Conservation (phyloP, 2,329 filamentous ascomycete species). For the Parafenestella ontariensis region DNA sequence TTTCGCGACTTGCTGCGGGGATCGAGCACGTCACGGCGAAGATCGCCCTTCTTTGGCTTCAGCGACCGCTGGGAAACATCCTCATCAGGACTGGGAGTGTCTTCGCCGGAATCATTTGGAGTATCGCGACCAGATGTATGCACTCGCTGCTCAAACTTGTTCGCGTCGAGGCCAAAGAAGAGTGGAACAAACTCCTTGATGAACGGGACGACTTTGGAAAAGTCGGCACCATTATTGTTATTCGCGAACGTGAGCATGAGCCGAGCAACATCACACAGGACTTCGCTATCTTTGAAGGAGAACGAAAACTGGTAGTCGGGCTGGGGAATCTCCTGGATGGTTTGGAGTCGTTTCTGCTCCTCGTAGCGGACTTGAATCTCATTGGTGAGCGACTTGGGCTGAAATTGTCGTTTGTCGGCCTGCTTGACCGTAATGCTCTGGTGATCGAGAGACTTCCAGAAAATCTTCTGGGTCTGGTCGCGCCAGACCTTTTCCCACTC, state of each 20-base stretch:
- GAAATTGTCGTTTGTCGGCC: constrained; percentile 88
- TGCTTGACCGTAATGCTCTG: constrained; percentile 91
- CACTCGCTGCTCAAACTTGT: constrained; percentile 73
- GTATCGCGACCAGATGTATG: constrained; percentile 48
- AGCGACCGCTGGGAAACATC: constrained; percentile 70
- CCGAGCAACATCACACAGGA: constrained; percentile 60
- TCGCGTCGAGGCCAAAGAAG: constrained; percentile 58
- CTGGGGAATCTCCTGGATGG: constrained; percentile 64
- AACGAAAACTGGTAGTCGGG: constrained; percentile 78
- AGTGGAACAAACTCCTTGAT: constrained; percentile 58
- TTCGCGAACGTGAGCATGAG: constrained; percentile 56
- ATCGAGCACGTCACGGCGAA: constrained; percentile 87
- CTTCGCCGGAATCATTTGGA: constrained; percentile 61
- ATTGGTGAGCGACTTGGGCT: constrained; percentile 86
- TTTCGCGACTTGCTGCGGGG: constrained; percentile 73
- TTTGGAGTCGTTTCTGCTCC: constrained; percentile 79
- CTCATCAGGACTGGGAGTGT: constrained; percentile 71
- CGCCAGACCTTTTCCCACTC: constrained; percentile 99
- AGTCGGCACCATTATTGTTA: constrained; percentile 51
- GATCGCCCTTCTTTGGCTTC: constrained; percentile 70
- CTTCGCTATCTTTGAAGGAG: constrained; percentile 66
- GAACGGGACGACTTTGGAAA: constrained; percentile 54
- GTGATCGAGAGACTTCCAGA: constrained; percentile 95
- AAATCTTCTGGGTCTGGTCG: constrained; percentile 91
- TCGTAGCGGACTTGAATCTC: constrained; percentile 93